phyloP scores from a whole-genome alignment of 257 asterid genomes.

The Solanum etuberosum region DNA sequence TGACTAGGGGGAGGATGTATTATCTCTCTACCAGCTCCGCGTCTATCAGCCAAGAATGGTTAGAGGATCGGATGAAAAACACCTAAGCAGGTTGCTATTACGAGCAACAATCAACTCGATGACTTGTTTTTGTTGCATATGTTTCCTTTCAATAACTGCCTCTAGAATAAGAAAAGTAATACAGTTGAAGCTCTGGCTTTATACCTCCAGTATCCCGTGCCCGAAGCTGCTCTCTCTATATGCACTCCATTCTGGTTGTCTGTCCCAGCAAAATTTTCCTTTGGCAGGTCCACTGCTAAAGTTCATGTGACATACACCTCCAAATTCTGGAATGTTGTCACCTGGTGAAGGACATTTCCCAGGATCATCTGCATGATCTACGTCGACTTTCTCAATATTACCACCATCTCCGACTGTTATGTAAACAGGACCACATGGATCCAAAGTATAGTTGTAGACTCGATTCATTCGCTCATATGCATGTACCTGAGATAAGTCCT shows the following conservation, averaged over 20 bases:
- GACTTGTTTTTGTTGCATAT: background rate
- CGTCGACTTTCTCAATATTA: constrained; percentile 65
- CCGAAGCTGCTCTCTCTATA: constrained; percentile 97
- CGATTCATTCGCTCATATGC: constrained; percentile 83
- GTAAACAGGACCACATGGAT: constrained; percentile 72
- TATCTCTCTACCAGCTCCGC: too few relatives aligned
- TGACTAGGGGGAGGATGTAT: too few relatives aligned
- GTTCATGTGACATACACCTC: constrained; percentile 55
- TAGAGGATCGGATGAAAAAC: background rate
- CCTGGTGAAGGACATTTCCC: constrained; percentile 63
- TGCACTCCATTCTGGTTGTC: constrained; percentile 93
- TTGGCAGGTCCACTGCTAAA: constrained; percentile 66
- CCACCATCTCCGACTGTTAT: constrained; percentile 92
- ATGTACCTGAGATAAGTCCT: constrained; percentile 26
- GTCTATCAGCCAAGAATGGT: too few relatives aligned
- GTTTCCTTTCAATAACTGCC: background rate
- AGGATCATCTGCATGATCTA: constrained; percentile 74
- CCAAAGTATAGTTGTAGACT: constrained; percentile 63
- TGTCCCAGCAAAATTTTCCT: constrained; percentile 82
- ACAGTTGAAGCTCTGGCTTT: background rate
- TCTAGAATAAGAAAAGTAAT: background rate
- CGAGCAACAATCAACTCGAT: background rate
- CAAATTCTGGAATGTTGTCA: constrained; percentile 54
- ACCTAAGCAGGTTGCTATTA: background rate
- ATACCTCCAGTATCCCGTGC: constrained; percentile 90